Conservation (phyloP, 192 early-diverging fungal species). For the Podila minutissima region DNA sequence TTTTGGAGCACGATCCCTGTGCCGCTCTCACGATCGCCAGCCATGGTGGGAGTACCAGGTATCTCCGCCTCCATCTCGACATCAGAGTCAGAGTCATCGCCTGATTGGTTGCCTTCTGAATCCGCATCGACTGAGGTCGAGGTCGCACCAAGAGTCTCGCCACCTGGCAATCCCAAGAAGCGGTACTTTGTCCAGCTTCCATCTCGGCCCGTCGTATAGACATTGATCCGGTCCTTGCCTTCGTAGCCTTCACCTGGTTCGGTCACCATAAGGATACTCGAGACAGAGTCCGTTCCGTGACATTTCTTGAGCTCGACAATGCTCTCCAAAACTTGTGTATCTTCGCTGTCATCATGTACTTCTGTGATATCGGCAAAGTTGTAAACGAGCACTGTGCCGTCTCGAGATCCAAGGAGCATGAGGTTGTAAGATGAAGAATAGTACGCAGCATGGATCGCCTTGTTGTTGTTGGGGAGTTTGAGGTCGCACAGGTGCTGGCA, state of each 20-base stretch:
- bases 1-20: constrained; percentile 56
- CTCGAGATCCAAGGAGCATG: constrained; percentile 35
- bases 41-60: background rate
- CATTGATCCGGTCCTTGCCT: constrained; percentile 51
- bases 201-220: constrained; percentile 74
- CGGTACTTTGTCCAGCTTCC: constrained; percentile 67
- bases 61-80: background rate
- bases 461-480: constrained; percentile 42
- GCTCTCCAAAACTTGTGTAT: constrained; percentile 6
- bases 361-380: constrained; percentile 3
- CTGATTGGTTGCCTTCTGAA: background rate
- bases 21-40: constrained; percentile 10
- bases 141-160: constrained; percentile 14
- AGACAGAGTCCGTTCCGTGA: constrained; percentile 41
- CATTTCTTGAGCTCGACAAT: constrained; percentile 25
- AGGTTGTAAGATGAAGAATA: constrained; percentile 38
- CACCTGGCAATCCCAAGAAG: constrained; percentile 37
- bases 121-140: constrained; percentile 7
- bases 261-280: constrained; percentile 46
- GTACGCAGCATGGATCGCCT: constrained; percentile 42
- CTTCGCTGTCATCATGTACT: background rate
- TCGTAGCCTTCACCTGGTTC: constrained; percentile 26
- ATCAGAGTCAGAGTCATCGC: constrained; percentile 7
- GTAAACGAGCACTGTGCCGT: constrained; percentile 31
- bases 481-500: constrained; percentile 33